Evolutionary conservation across 2,329 filamentous ascomycete species (phyloP), one percentile per base, ranked within the genome.

Genomic region (Fusarium tuaranense): DNA sequence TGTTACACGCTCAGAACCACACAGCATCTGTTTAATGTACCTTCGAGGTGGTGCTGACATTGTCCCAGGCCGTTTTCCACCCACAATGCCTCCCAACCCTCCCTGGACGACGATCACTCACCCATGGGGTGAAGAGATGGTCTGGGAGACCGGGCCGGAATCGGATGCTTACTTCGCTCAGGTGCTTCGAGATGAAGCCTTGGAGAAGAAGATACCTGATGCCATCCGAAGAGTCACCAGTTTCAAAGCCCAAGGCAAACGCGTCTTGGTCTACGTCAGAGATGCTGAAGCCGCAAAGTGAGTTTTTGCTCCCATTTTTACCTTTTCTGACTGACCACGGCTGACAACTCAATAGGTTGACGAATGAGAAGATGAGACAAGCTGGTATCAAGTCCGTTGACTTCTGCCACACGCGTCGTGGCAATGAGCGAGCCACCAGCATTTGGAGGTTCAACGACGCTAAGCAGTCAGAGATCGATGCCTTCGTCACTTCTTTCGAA

Each of bases 401-500:
- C 12, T 34, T 51, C 1, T 20, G 27, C 9, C 39, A 46, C 32
- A 22, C 22, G 22, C 22, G 22, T 22, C 22, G 22, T 22, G 22
- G 22, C 22, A 22, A 22, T 22, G 22, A 22, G 22, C 22, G 22
- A 4, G 3, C 2, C 0, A 1, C 4, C 0, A 10, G 16, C 22
- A 14, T 22, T 13, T 1, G 1, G 5, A 2, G 10, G 3, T 68
- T 65, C 39, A 65, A 58, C 32, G 32, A 51, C 4, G 1, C 3
- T 0, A 6, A 13, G 1, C 16, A 39, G 7, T 46, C 20, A 3
- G 12, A 5, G 0, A 30, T 27, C 10, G 62, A 68, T 8, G 61
- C 4, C 2, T 7, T 68, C 7, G 51, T 68, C 30, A 65, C 60
- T 6, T 65, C 65, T 1, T 68, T 48, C 5, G 16, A 13, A 7